phyloP scores from a whole-genome alignment of 2,329 filamentous ascomycete genomes.

The Cladophialophora bantiana region DNA sequence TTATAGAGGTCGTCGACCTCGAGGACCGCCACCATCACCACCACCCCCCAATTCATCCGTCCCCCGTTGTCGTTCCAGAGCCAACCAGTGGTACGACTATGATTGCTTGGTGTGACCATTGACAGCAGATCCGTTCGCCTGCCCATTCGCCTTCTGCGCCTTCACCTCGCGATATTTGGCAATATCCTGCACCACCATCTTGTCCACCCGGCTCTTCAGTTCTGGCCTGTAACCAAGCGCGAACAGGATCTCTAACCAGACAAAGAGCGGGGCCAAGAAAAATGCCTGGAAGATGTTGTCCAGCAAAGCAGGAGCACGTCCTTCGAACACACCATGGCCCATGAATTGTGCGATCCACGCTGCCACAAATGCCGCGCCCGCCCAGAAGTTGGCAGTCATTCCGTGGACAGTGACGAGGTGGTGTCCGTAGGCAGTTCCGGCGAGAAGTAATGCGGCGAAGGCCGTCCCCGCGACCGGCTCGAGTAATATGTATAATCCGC shows the following conservation, averaged over 20 bases:
- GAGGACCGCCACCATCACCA: neutral
- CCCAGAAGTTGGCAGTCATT: slow-evolving; percentile 67
- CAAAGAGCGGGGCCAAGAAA: slow-evolving; percentile 92
- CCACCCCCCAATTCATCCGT: neutral
- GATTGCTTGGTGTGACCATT: slow-evolving; percentile 40
- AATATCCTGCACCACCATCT: slow-evolving; percentile 76
- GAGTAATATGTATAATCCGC: slow-evolving; percentile 83
- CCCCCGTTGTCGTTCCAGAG: neutral
- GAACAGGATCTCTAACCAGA: slow-evolving; percentile 95
- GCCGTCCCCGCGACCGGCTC: slow-evolving; percentile 89
- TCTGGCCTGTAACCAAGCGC: slow-evolving; percentile 87
- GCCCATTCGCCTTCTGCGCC: slow-evolving; percentile 46
- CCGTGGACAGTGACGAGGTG: slow-evolving; percentile 72
- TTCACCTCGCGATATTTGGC: slow-evolving; percentile 72
- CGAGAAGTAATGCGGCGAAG: slow-evolving; percentile 77
- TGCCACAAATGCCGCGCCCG: slow-evolving; percentile 72
- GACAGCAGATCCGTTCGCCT: slow-evolving; percentile 35
- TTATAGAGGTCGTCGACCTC: neutral
- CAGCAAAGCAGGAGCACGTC: slow-evolving; percentile 83
- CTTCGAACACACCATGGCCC: slow-evolving; percentile 88
- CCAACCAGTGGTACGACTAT: slow-evolving; percentile 9
- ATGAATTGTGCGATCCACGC: slow-evolving; percentile 91
- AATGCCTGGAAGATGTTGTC: slow-evolving; percentile 92
- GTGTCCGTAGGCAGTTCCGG: slow-evolving; percentile 76
- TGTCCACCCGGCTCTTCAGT: slow-evolving; percentile 79